These are phyloP conservation scores for Botrytis elliptica DNA, from an alignment of 2,329 filamentous ascomycete genomes.

Conservation along the genomic window DNA sequence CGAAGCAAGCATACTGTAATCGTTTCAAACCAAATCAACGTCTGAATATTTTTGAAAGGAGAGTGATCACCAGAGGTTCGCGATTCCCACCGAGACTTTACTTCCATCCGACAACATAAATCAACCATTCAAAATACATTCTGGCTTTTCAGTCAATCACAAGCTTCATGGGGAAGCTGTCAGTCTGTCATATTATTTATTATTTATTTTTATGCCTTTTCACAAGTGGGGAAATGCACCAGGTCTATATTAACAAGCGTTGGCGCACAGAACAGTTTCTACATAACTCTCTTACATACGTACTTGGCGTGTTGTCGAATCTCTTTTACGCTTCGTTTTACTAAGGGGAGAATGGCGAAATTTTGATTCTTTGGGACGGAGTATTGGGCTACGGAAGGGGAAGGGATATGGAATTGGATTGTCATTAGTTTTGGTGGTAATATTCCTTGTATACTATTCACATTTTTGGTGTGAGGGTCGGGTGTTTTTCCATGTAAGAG, in stretches of 20 bases:
- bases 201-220: slow-evolving; percentile 7
- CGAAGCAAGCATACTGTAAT: background rate
- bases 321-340: background rate
- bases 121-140: background rate
- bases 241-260: slow-evolving; percentile 14
- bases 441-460: slow-evolving; percentile 18
- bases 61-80: background rate
- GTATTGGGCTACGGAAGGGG: background rate
- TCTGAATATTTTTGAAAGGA: background rate
- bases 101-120: background rate
- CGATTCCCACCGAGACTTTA: background rate
- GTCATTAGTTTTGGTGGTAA: slow-evolving; percentile 11
- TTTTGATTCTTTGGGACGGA: slow-evolving; percentile 3
- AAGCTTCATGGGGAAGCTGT: slow-evolving; percentile 1
- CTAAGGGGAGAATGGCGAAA: slow-evolving; percentile 6
- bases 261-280: slow-evolving; percentile 12
- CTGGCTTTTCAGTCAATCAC: background rate
- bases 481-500: background rate
- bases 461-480: background rate
- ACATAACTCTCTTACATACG: slow-evolving; percentile 4
- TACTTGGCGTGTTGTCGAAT: slow-evolving; percentile 2
- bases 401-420: background rate
- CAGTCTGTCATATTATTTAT: slow-evolving; percentile 7
- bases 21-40: background rate
- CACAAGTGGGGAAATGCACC: slow-evolving; percentile 6